phyloP scores from a whole-genome alignment of 2,329 filamentous ascomycete genomes.

The Neocatenulostroma microsporum region DNA sequence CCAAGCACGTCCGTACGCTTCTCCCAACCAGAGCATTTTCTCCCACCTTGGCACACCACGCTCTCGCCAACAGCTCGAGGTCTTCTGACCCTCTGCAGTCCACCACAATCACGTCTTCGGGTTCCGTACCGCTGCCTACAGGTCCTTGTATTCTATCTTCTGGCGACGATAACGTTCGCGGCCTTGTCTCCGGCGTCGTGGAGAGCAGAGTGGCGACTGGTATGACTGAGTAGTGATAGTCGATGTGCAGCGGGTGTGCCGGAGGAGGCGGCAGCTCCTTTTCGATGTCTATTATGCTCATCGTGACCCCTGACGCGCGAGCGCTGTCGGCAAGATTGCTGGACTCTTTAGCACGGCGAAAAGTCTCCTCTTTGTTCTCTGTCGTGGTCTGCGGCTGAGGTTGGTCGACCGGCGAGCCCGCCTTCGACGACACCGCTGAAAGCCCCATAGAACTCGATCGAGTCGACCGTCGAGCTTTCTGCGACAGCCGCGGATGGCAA shows the following conservation, averaged over 20 bases:
- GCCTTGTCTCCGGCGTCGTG: conserved; percentile 2
- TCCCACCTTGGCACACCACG: conserved; percentile 65
- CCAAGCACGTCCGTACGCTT: conserved; percentile 59
- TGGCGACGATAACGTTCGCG: conserved; percentile 9
- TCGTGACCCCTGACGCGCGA: not conserved
- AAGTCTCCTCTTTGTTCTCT: too few relatives aligned
- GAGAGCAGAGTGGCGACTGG: conserved; percentile 24
- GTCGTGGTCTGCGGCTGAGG: too few relatives aligned
- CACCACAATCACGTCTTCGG: conserved; percentile 30
- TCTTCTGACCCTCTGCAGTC: conserved; percentile 53
- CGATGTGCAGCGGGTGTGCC: conserved; percentile 35
- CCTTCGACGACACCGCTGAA: too few relatives aligned
- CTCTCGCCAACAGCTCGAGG: conserved; percentile 62
- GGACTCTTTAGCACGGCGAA: too few relatives aligned
- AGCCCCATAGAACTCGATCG: conserved; percentile 3
- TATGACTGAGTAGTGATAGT: conserved; percentile 31
- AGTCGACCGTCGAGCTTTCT: too few relatives aligned
- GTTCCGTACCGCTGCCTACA: not conserved
- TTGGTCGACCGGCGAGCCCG: too few relatives aligned
- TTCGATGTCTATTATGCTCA: conserved; percentile 7
- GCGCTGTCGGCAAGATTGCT: too few relatives aligned
- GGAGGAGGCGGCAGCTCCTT: conserved; percentile 33
- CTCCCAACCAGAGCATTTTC: conserved; percentile 67
- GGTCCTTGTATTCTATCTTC: too few relatives aligned
- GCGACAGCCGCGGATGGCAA: conserved; percentile 34